Evolutionary conservation across 768 basidiomycete genomes (phyloP).

Genomic region (Xerocomus spinulosus): DNA sequence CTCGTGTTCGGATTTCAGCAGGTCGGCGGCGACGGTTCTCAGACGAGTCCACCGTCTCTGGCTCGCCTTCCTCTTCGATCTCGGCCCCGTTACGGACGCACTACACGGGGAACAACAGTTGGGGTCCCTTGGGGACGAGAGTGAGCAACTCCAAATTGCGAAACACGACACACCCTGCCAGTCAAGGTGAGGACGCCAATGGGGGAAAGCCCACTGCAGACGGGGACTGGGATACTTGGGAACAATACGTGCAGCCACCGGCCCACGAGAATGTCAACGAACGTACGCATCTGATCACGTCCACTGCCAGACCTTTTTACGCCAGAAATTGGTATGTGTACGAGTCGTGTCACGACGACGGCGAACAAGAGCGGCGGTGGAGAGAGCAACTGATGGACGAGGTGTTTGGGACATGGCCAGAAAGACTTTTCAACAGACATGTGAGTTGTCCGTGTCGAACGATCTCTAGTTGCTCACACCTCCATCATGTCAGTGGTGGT

Average conservation of each 20-base stretch:
- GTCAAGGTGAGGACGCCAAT: neutral
- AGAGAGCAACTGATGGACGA: constrained; percentile 45
- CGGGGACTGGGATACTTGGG: neutral
- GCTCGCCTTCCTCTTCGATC: constrained; percentile 74
- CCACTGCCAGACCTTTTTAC: constrained; percentile 20
- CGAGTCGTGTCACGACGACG: constrained; percentile 10
- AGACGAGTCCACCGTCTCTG: constrained; percentile 43
- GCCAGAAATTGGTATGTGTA: constrained; percentile 20
- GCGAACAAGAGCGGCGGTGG: constrained; percentile 36
- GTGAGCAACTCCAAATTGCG: constrained; percentile 34
- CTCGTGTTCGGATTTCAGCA: constrained; percentile 73
- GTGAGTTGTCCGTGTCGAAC: constrained; percentile 38
- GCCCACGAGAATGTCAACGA: constrained; percentile 29
- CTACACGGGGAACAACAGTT: constrained; percentile 47
- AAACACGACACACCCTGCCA: neutral
- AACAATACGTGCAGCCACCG: constrained; percentile 6
- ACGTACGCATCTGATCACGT: constrained; percentile 36
- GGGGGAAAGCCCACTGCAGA: too few relatives aligned
- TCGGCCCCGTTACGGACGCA: constrained; percentile 71
- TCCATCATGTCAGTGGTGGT: constrained; percentile 64
- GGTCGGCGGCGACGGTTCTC: constrained; percentile 42
- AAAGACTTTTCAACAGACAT: constrained; percentile 61
- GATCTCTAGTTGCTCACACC: neutral
- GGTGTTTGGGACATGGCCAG: constrained; percentile 64
- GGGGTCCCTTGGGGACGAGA: constrained; percentile 60